Evolutionary conservation across 2,329 filamentous ascomycete genomes (phyloP), one percentile per base, ranked within the genome.

Genomic region (Diaporthe ampelina): DNA sequence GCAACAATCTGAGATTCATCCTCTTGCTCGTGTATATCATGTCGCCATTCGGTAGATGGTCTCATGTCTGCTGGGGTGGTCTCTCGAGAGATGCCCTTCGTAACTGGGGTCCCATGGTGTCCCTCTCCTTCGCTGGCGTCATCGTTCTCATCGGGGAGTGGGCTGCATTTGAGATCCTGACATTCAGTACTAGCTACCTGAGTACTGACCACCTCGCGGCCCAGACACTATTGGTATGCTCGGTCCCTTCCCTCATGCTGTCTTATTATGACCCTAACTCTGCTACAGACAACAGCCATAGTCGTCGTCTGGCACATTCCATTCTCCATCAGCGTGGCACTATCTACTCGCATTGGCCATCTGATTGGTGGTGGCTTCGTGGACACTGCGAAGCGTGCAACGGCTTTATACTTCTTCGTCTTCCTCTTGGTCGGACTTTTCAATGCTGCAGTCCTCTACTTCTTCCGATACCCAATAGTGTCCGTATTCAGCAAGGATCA

Each of bases 1-100:
- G 86, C 19, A 87, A 89, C 72, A 84, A 86, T 48, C 80, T 89
- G 3, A 84, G 88, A 0, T 86, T 86, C 0, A 40, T 87, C 0
- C 79, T 89, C 3, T 82, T 90, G 0, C 81, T 87, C 29, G 43
- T 85, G 1, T 89, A 89, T 74, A 81, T 85, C 17, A 79, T 86
- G 29, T 81, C 84, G 72, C 74, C 74, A 13, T 83, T 85, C 73
- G 85, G 85, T 8, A 81, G 83, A 45, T 82, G 80, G 80, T 82
- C 81, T 13, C 82, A 80, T 54, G 79, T 83, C 75, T 88, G 87
- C 80, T 86, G 86, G 86, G 82, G 82, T 4, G 84, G 85, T 0
- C 83, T 86, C 57, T 84, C 84, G 11, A 77, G 78, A 4, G 81
- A 84, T 52, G 74, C 74, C 2, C 61, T 76, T 45, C 48, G 56